Percentiles rank a stretch among this genome's conserved stretches.
Conservation (phyloP, 192 early-diverging fungal species). For the Backusella circina region DNA sequence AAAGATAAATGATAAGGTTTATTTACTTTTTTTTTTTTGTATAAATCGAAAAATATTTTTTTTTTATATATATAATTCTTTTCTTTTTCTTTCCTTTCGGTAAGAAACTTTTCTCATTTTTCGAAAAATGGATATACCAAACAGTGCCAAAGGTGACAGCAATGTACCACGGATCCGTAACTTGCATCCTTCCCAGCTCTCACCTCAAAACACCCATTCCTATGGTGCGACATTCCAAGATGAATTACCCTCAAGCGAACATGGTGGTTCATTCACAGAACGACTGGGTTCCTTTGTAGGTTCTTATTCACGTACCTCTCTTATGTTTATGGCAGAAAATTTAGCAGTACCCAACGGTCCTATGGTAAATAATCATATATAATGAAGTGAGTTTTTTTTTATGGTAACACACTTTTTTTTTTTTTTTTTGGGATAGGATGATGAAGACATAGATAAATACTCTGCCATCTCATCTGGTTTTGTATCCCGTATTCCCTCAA, state of each 20-base stretch:
- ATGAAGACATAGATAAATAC: slow-evolving; percentile 6
- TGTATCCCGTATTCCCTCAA: slow-evolving; percentile 7
- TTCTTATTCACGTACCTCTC: slow-evolving; percentile 31
- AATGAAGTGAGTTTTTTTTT: too few relatives aligned
- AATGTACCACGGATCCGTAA: slow-evolving; percentile 20
- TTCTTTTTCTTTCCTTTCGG: neutral
- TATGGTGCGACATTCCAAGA: slow-evolving; percentile 14
- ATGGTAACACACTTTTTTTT: too few relatives aligned
- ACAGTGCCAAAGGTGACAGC: neutral
- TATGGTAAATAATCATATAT: too few relatives aligned
- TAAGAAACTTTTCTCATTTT: neutral
- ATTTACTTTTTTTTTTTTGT: neutral
- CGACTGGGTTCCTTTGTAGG: slow-evolving; percentile 35
- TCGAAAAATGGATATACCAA: slow-evolving; percentile 12
- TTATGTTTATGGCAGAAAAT: slow-evolving; percentile 40
- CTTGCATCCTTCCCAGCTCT: slow-evolving; percentile 19
- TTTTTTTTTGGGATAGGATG: too few relatives aligned
- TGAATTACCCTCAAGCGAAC: neutral
- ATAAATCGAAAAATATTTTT: neutral
- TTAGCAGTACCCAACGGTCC: slow-evolving; percentile 15
- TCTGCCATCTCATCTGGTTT: slow-evolving; percentile 7
- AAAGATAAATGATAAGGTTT: neutral
- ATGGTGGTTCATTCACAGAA: slow-evolving; percentile 9
- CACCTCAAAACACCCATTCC: slow-evolving; percentile 1
- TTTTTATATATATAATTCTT: neutral